Evolutionary conservation across 1,139 yeast genomes (phyloP), one percentile per base, ranked within the genome.

Genomic region (Hemisphaericaspora xylofermentans): DNA sequence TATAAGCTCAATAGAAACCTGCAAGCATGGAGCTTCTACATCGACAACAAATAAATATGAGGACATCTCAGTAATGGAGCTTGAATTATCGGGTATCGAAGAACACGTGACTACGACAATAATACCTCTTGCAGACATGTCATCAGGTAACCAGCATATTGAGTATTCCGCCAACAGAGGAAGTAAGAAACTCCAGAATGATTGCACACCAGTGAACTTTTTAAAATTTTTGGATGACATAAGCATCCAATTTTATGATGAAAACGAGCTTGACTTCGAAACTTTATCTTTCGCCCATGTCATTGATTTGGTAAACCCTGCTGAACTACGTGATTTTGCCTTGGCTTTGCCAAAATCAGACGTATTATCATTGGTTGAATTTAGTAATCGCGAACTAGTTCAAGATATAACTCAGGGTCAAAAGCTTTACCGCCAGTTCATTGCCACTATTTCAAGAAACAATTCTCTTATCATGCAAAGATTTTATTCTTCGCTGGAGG

Each of bases 361-460:
- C 5, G 52, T 75, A 33, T 51, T 78, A 14, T 80, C 78, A 42
- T 66, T 74, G 43, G 71, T 68, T 45, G 73, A 75, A 32, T 78
- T 80, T 47, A 75, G 80, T 43, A 74, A 79, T 48, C 63, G 68
- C 22, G 84, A 79, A 48, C 60, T 80, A 48, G 65, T 64, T n/a
- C 72, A 67, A 34, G 76, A 74, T 47, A 75, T 79, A 41, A 54
- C 58, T 13, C 78, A 78, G 34, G 81, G 81, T 3, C 66, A 71
- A 40, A 63, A 60, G 13, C 58, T 71, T 18, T 76, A 71, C 48
- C 61, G 64, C 1, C 69, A 74, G 39, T 64, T 76, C 40, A 74
- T 73, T 42, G 61, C 64, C 8, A 70, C 70, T 21, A 71, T 75
- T 5, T 53, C 61, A 27, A 66, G 61, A 6, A 74, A 74, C 40